Base-by-base conservation (phyloP, 805 yeast genomes). In the Candida maltosa region DNA sequence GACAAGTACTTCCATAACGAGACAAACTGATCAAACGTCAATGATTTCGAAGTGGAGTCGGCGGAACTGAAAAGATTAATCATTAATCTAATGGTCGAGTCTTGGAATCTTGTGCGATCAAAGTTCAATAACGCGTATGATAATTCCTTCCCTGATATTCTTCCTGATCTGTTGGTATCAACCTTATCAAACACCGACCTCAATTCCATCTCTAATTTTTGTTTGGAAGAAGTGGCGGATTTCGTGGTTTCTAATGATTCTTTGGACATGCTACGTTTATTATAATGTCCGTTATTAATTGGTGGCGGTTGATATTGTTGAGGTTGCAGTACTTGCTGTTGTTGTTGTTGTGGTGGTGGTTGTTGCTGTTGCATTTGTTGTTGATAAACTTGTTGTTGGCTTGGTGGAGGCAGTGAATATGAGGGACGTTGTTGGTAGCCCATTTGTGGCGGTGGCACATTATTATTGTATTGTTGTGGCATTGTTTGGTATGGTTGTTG, bases 1-100 rank as follows among this genome's bases (percentile, higher is more conserved):
- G 76, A 63, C 29, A 82, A 60, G 45, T 81, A 79, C 48, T 79
- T 77, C 86, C 87, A 80, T 37, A 82, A 60, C 40, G 78, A 77
- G 34, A 74, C 75, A 48, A 82, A 82, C 56, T 82, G 88, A 32
- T 70, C 76, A 43, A 76, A 78, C 31, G 71, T 69, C 35, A 64
- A 47, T n/a, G 16, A 39, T n/a, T n/a, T n/a, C n/a, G n/a, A n/a
- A n/a, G 15, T 8, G 5, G 51, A 40, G 8, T 51, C 45, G 18
- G 44, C 48, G 15, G 54, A 36, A 45, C 79, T 80, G 52, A 82
- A 81, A 48, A 82, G 56, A 49, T 73, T 70, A 41, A 81, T 74
- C 83, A 82, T 80, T 23, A 81, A 58, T 33, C 65, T 52, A 25
- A 82, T 74, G 1, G 88, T 80, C 17, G 76, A 70, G 12, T 75